Conservation (phyloP, 1,284 basidiomycete species). For the Leccinum ponderosum region DNA sequence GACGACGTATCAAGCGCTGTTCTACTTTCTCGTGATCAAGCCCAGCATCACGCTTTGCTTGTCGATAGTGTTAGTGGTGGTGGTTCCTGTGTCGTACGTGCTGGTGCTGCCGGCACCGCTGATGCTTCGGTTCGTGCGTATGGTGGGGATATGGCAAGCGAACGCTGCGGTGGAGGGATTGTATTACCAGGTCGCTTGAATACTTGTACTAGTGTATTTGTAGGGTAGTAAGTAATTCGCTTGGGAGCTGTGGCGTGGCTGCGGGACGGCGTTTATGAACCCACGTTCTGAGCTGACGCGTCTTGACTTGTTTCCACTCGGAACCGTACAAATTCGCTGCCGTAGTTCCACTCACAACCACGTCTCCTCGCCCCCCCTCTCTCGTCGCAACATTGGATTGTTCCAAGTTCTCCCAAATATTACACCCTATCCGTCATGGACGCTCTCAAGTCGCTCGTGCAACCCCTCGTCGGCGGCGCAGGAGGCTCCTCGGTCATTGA, state of each 20-base stretch:
- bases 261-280: conserved; percentile 23
- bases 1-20: conserved; percentile 77
- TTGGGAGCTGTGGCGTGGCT: conserved; percentile 32
- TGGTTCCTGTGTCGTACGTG: conserved; percentile 58
- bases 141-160: conserved; percentile 77
- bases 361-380: conserved; percentile 3
- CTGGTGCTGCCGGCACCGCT: conserved; percentile 67
- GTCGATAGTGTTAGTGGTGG: conserved; percentile 50
- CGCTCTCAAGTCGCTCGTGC: conserved; percentile 76
- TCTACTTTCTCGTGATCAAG: conserved; percentile 84
- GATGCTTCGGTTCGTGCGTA: conserved; percentile 60
- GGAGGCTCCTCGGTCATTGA: conserved; percentile 76
- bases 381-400: conserved; percentile 35
- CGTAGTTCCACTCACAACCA: neutral
- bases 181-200: conserved; percentile 45
- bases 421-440: conserved; percentile 53
- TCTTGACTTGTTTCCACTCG: conserved; percentile 32
- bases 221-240: conserved; percentile 8
- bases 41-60: conserved; percentile 74
- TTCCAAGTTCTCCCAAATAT: conserved; percentile 18
- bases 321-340: neutral
- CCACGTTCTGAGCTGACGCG: conserved; percentile 35
- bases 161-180: conserved; percentile 77
- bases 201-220: conserved; percentile 3
- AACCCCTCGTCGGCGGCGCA: conserved; percentile 74